Evolutionary conservation across 83 land plant species (phyloP), one percentile per base, ranked within the genome.

Genomic region (Picea mariana): DNA sequence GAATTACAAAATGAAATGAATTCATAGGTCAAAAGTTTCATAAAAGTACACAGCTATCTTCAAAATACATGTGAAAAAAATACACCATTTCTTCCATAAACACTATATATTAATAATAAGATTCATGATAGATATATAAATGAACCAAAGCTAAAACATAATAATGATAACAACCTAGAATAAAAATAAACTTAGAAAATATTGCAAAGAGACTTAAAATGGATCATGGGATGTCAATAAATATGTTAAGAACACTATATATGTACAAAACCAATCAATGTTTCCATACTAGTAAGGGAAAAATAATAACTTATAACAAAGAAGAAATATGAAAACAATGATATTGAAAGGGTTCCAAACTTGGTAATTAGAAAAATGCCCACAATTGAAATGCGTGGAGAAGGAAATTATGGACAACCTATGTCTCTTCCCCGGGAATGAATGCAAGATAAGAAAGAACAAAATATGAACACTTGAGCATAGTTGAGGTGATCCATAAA

Each of bases 391-490:
- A 82, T 16, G 98, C 95, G 75, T 95, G 92, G 13, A 95, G 92
- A 62, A 97, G 89, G 81, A 97, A 97, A 80, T 97, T 95, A 58
- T 89, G 84, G 24, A 97, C 99, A 69, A 95, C 93, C 81, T 93
- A 94, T 8, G 84, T 79, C 62, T 97, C 97, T 20, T 98, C 98
- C 79, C 88, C 95, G 16, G 95, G 92, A 80, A 95, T 82, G 81
- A 95, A 97, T 4, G 99, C 94, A 34, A 97, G 84, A 55, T 92
- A 97, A 6, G 98, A 95, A 1, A 96, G 98, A 31, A 97, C 87
- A 78, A 97, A 97, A 81, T 67, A 95, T 93, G 59, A 97, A 97
- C 42, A 97, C 98, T 81, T 97, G 98, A 85, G 93, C 99, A 82
- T 97, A 97, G 78, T 97, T 97, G 73, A 93, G 80, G 6, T 89